A percentile compares a stretch with the other conserved stretches of the same genome.
phyloP scores from a whole-genome alignment of 2,329 filamentous ascomycete genomes.

The Arthroderma sp. region DNA sequence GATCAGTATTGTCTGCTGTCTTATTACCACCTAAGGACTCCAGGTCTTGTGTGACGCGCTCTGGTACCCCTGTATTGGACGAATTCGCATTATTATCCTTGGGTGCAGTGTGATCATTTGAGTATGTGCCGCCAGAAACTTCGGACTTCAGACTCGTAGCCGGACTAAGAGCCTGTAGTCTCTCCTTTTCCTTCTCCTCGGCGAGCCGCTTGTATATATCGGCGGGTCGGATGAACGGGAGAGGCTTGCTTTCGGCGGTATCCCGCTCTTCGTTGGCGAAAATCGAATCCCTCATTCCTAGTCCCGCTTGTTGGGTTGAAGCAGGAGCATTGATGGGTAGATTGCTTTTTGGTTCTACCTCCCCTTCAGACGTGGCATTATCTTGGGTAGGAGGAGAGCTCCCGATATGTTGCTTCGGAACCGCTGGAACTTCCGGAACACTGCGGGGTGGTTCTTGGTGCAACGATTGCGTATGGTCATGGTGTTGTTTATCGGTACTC shows the following conservation, averaged over 20 bases:
- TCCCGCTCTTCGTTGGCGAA: not conserved
- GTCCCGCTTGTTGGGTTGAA: not conserved
- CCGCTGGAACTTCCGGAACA: not conserved
- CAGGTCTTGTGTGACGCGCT: no score
- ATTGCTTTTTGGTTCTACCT: not conserved
- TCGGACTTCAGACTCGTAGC: no score
- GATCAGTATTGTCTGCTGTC: no score
- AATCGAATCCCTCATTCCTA: not conserved
- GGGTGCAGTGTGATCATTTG: no score
- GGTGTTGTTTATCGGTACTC: not conserved
- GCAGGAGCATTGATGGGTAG: not conserved
- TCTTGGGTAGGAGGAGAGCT: not conserved
- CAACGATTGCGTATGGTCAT: not conserved
- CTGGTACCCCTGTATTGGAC: no score
- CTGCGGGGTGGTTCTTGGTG: not conserved
- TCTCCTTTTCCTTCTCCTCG: slow-evolving; percentile 48
- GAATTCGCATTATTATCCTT: no score
- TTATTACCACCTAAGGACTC: no score
- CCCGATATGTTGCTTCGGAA: not conserved
- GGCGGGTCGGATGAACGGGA: slow-evolving; percentile 57
- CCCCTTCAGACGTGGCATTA: not conserved
- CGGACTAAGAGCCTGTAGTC: no score
- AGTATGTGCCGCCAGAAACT: no score
- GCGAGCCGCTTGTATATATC: slow-evolving; percentile 64
- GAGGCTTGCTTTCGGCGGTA: slow-evolving; percentile 32